Percentiles rank a stretch among this genome's conserved stretches.
These are phyloP conservation scores for Mimosa bimucronata DNA, from an alignment of 306 rosid species.

Conservation along the genomic window DNA sequence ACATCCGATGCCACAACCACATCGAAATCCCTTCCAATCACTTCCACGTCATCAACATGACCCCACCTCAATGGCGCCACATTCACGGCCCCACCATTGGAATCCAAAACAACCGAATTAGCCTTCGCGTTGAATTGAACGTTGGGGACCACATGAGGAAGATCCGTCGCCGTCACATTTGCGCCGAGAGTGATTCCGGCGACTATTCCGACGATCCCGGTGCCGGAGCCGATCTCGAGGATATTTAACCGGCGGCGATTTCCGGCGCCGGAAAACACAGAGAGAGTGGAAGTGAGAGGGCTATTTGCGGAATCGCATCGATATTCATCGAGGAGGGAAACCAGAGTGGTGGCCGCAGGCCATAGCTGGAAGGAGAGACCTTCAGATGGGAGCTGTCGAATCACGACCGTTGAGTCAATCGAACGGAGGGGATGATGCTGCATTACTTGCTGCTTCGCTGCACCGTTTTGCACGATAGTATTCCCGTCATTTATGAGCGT, in stretches of 20 bases:
- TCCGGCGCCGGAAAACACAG: constrained; percentile 14
- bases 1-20: constrained; percentile 81
- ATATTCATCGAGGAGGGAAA: constrained; percentile 74
- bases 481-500: neutral
- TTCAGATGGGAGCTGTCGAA: constrained; percentile 81
- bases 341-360: constrained; percentile 92
- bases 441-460: constrained; percentile 35
- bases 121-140: constrained; percentile 71
- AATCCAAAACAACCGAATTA: constrained; percentile 51
- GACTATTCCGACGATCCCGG: constrained; percentile 87
- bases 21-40: constrained; percentile 66
- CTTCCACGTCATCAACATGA: constrained; percentile 59
- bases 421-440: constrained; percentile 62
- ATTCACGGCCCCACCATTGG: constrained; percentile 56
- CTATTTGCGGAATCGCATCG: constrained; percentile 51
- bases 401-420: constrained; percentile 55
- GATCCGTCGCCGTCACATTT: constrained; percentile 79
- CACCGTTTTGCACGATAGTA: neutral
- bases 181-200: constrained; percentile 76
- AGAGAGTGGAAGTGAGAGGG: constrained; percentile 63
- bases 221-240: constrained; percentile 94
- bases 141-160: constrained; percentile 76
- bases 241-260: constrained; percentile 43
- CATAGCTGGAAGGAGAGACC: constrained; percentile 96
- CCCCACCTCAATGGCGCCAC: constrained; percentile 82